Conservation (phyloP, 495 filamentous ascomycete species). For the Neurospora sp. region DNA sequence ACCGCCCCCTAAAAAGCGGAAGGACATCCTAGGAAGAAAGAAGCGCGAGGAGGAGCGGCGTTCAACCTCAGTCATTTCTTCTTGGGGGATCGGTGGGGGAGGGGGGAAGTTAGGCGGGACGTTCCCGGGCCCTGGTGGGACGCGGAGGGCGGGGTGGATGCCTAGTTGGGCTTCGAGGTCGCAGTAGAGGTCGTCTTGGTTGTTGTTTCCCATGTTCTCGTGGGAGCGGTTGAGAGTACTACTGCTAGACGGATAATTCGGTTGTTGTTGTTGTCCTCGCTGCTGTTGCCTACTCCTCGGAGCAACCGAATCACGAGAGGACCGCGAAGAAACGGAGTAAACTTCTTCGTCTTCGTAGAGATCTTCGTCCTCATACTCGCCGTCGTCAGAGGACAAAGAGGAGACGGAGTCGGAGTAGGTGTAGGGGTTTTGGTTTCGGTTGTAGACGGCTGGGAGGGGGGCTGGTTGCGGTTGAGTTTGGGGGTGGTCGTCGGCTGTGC, state of each 20-base stretch:
- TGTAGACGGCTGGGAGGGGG: not conserved
- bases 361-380: conserved; percentile 5
- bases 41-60: conserved; percentile 15
- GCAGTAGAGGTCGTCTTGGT: not conserved
- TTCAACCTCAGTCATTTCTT: not conserved
- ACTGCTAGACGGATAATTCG: not conserved
- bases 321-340: not conserved
- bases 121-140: not conserved
- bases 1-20: conserved; percentile 16
- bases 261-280: not conserved
- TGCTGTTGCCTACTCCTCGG: not conserved
- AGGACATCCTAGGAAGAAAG: conserved; percentile 21
- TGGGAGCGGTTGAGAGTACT: not conserved
- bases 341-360: conserved; percentile 6
- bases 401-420: not conserved
- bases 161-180: conserved; percentile 15
- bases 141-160: not conserved
- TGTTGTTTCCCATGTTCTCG: not conserved
- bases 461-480: not conserved
- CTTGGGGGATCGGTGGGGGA: not conserved
- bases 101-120: not conserved
- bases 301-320: not conserved
- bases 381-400: not conserved
- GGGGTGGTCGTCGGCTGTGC: not conserved
- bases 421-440: not conserved